Conservation (phyloP, 495 filamentous ascomycete species). For the Penicillium salamii region DNA sequence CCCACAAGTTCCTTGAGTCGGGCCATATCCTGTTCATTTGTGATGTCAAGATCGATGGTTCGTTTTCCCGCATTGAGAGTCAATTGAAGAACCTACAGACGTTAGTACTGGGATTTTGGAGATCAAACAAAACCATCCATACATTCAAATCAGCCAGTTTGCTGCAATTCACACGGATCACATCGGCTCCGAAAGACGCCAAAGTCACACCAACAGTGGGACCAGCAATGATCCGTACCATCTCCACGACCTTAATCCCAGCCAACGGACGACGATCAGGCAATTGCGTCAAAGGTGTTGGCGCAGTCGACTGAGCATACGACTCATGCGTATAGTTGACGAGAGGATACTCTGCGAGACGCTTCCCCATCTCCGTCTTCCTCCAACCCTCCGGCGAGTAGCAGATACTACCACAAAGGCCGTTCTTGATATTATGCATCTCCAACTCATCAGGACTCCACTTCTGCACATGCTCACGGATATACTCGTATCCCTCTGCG, state of each 20-base stretch:
- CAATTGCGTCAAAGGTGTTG: slow-evolving; percentile 5
- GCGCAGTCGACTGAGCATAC: slow-evolving; percentile 20
- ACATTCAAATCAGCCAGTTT: slow-evolving; percentile 47
- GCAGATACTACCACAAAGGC: slow-evolving; percentile 34
- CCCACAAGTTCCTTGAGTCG: slow-evolving; percentile 43
- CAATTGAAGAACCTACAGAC: slow-evolving; percentile 33
- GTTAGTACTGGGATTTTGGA: neutral
- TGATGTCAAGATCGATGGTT: slow-evolving; percentile 50
- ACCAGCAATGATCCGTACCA: slow-evolving; percentile 60
- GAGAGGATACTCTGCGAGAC: slow-evolving; percentile 19
- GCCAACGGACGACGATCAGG: slow-evolving; percentile 44
- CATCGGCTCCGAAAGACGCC: slow-evolving; percentile 58
- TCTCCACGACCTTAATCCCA: slow-evolving; percentile 58
- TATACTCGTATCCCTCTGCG: slow-evolving; percentile 20
- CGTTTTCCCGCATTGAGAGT: slow-evolving; percentile 55
- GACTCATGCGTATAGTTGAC: slow-evolving; percentile 22
- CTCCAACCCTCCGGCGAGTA: slow-evolving; percentile 29
- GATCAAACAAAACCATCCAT: neutral
- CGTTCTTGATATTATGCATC: slow-evolving; percentile 29
- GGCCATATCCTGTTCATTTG: slow-evolving; percentile 37
- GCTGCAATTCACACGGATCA: slow-evolving; percentile 58
- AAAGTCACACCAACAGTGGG: slow-evolving; percentile 52
- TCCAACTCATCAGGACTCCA: slow-evolving; percentile 35
- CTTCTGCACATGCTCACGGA: slow-evolving; percentile 20
- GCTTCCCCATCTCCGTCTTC: slow-evolving; percentile 30